These are phyloP conservation scores for Suhomyces faveliae DNA, from an alignment of 805 yeast species.

Conservation along the genomic window DNA sequence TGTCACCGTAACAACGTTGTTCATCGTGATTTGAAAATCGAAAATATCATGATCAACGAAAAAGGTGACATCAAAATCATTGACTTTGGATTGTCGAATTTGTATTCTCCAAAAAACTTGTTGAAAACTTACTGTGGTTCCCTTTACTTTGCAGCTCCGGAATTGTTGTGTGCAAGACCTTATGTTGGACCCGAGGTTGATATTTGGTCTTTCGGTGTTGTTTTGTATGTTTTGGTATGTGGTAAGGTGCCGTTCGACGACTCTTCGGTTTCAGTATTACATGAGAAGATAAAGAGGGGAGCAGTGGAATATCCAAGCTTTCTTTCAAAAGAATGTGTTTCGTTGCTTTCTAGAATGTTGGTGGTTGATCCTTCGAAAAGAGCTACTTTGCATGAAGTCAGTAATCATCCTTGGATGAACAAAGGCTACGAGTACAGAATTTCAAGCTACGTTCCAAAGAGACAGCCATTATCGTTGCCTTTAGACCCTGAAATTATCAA, in stretches of 20 bases:
- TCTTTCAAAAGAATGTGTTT: conserved; percentile 75
- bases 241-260: conserved; percentile 99
- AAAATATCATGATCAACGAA: conserved; percentile 90
- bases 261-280: conserved; percentile 85
- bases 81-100: conserved; percentile 92
- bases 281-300: conserved; percentile 91
- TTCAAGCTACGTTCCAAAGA: conserved; percentile 67
- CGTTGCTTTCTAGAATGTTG: conserved; percentile 80
- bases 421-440: conserved; percentile 79
- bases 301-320: conserved; percentile 86
- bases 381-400: conserved; percentile 74
- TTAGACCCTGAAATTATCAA: conserved; percentile 63
- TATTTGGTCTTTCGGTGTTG: conserved; percentile 98
- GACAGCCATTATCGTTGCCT: conserved; percentile 73
- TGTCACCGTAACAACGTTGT: conserved; percentile 93
- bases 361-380: conserved; percentile 86
- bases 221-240: conserved; percentile 88
- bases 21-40: conserved; percentile 95
- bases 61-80: conserved; percentile 93
- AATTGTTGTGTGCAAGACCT: conserved; percentile 85
- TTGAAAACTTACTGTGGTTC: conserved; percentile 97
- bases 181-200: conserved; percentile 97
- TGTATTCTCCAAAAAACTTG: conserved; percentile 67
- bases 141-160: conserved; percentile 97
- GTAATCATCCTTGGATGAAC: conserved; percentile 92